Conservation (phyloP, 805 yeast species). For the Dipodascus albidus region DNA sequence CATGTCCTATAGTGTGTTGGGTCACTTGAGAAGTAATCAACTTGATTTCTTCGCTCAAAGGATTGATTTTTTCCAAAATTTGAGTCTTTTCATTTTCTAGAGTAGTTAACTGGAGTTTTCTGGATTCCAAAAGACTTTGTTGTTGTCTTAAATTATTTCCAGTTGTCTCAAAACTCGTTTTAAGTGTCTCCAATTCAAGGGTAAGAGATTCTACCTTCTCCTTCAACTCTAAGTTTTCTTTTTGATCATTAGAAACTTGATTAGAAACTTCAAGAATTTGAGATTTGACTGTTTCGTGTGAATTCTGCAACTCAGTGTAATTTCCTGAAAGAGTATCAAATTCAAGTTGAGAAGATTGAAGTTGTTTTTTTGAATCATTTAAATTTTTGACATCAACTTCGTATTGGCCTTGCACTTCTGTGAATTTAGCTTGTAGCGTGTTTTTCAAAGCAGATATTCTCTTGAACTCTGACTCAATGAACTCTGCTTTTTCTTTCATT, state of each 20-base stretch:
- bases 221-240: background rate
- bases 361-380: background rate
- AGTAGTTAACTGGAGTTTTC: background rate
- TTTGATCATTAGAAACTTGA: background rate
- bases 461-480: background rate
- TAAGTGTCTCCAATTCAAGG: background rate
- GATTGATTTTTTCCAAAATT: background rate
- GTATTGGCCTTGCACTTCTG: background rate
- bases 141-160: background rate
- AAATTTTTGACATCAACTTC: background rate
- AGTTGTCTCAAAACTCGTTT: background rate
- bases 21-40: background rate
- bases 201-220: background rate
- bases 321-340: background rate
- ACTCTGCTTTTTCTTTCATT: background rate
- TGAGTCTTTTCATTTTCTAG: background rate
- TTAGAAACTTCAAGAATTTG: background rate
- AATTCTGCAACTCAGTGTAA: background rate
- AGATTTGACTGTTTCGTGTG: background rate
- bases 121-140: background rate
- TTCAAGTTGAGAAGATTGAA: background rate
- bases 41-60: background rate
- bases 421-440: background rate
- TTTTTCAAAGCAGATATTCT: background rate
- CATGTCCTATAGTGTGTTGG: background rate